Evolutionary conservation across 2,329 filamentous ascomycete genomes (phyloP), one percentile per base, ranked within the genome.

Genomic region (Trichoderma asperellum): DNA sequence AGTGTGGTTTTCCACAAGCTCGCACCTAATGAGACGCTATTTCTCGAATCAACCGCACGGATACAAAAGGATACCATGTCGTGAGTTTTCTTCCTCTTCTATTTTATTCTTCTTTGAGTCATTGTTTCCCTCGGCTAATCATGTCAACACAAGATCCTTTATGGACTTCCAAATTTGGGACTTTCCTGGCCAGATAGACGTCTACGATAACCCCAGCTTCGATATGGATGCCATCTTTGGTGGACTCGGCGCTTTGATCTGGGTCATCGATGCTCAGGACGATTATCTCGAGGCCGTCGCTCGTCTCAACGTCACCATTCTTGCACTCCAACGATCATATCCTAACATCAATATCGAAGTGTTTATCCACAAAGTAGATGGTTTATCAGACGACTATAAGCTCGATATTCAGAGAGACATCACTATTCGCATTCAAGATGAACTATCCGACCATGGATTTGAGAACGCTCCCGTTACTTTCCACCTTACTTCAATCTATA

Each of bases 81-180:
- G 94, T 97, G 80, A 82, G 93, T 83, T 4, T 5, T 43, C 11
- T 10, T 29, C 5, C 2, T 4, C 34, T 21, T 5, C 2, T 32
- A n/a, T n/a, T 16, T 1, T n/a, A 16, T 43, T 43, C 3, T 55
- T 14, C 24, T 27, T 2, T n/a, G 18, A 32, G 14, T 14, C n/a
- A 4, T 5, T 10, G 16, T 11, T 21, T 24, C 5, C 5, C n/a
- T 18, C 5, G 47, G 21, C 68, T 75, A 40, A 72, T 57, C 53
- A 58, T 2, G 55, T 14, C 10, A 34, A 7, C 18, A 14, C 34
- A 58, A 97, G 94, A 74, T 98, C 96, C 3, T 98, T 99, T 79
- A 97, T 98, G 94, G 95, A 98, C 78, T 97, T 98, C 74, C 95
- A 98, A 81, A 93, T 97, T 59, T 97, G 94, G 92, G 96, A 99